phyloP scores from a whole-genome alignment of 176 grass and related monocot genomes.

The Puccinellia tenuiflora region DNA sequence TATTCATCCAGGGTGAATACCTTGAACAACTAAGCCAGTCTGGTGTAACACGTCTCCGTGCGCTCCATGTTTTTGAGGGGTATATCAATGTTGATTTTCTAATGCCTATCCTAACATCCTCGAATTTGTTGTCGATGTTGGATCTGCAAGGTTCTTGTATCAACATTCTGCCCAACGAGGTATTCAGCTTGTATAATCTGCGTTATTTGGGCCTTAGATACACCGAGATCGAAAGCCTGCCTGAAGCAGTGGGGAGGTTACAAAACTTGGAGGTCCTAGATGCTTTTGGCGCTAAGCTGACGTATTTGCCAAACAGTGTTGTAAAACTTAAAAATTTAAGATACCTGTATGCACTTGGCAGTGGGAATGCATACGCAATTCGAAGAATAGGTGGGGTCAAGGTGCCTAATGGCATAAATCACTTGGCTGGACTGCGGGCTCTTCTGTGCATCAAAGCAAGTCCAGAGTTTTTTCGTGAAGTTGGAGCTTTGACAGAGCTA shows the following conservation, averaged over 20 bases:
- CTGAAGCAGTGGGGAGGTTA: not conserved
- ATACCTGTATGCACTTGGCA: not conserved
- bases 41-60: not conserved
- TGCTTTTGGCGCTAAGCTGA: not conserved
- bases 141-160: not conserved
- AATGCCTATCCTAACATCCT: not conserved
- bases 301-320: not conserved
- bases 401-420: not conserved
- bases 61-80: not conserved
- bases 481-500: not conserved
- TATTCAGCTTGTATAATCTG: not conserved
- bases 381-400: not conserved
- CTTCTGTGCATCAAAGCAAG: not conserved
- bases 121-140: not conserved
- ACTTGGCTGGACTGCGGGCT: not conserved
- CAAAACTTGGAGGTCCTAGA: not conserved
- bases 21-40: not conserved
- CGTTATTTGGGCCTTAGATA: not conserved
- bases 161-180: not conserved
- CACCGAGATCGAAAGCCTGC: not conserved
- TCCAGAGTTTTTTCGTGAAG: not conserved
- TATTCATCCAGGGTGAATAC: not conserved
- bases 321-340: not conserved
- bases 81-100: not conserved
- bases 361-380: too few relatives aligned